Percentiles rank a stretch among this genome's conserved stretches.
Evolutionary conservation across 1,284 basidiomycete genomes (phyloP).

Genomic region (Ustilago shanxiensis): DNA sequence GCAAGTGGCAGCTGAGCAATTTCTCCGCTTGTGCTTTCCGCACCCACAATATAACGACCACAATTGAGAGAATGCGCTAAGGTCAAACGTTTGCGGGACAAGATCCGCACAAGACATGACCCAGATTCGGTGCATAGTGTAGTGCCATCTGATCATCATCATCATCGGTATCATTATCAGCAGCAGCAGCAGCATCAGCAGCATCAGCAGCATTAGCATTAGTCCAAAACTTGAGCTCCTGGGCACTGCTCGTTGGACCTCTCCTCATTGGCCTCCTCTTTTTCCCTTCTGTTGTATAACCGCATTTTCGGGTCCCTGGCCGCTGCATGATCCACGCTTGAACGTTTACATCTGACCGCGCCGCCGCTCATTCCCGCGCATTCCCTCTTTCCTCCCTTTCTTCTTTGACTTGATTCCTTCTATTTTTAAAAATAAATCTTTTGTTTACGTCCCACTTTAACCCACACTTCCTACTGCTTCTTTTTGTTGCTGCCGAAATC

Average conservation of each 20-base stretch:
- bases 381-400: not conserved
- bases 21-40: not conserved
- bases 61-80: not conserved
- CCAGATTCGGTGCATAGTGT: constrained; percentile 12
- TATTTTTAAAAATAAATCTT: too few relatives aligned
- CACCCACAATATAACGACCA: not conserved
- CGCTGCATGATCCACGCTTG: constrained; percentile 24
- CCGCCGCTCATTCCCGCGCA: constrained; percentile 36
- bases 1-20: not conserved
- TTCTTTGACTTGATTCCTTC: too few relatives aligned
- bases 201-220: too few relatives aligned
- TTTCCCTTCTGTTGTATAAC: not conserved
- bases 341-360: constrained; percentile 20
- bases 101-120: constrained; percentile 16
- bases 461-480: not conserved
- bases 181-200: not conserved
- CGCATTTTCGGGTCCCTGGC: constrained; percentile 30
- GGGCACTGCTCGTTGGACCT: not conserved
- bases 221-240: constrained; percentile 3
- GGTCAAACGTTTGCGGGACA: constrained; percentile 3
- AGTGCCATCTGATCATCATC: constrained; percentile 10
- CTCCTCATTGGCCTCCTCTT: not conserved
- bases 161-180: not conserved
- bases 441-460: not conserved
- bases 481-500: not conserved